phyloP scores from a whole-genome alignment of 176 grass and related monocot species.

The Zea luxurians region DNA sequence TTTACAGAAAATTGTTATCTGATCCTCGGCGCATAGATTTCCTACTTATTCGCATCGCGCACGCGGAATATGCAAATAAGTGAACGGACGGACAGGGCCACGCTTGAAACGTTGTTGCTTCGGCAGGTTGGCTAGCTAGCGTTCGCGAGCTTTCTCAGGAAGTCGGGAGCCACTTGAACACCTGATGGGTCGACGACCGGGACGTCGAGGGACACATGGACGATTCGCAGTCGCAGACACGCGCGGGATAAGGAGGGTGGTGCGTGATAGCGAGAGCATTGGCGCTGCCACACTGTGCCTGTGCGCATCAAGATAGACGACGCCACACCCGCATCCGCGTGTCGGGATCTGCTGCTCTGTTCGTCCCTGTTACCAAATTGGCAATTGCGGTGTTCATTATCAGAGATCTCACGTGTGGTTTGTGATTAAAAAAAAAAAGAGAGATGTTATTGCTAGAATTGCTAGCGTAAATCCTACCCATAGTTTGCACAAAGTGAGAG shows the following conservation, averaged over 20 bases:
- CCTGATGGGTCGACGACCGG: neutral
- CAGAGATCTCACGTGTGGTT: too few relatives aligned
- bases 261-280: neutral
- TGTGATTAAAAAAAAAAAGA: neutral
- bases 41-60: neutral
- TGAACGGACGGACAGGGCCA: conserved; percentile 25
- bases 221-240: neutral
- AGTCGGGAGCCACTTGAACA: conserved; percentile 22
- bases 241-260: neutral
- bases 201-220: conserved; percentile 21
- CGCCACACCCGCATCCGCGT: neutral
- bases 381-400: too few relatives aligned
- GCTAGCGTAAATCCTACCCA: neutral
- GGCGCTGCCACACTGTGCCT: neutral
- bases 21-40: neutral
- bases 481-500: neutral
- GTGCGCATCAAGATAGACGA: neutral
- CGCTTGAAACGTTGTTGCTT: conserved; percentile 34
- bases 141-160: neutral
- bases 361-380: neutral
- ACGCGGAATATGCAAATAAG: conserved; percentile 20
- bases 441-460: neutral
- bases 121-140: conserved; percentile 17
- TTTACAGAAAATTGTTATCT: too few relatives aligned
- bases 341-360: neutral